phyloP scores from a whole-genome alignment of 345 rosid species.

The Hirschfeldia incana region DNA sequence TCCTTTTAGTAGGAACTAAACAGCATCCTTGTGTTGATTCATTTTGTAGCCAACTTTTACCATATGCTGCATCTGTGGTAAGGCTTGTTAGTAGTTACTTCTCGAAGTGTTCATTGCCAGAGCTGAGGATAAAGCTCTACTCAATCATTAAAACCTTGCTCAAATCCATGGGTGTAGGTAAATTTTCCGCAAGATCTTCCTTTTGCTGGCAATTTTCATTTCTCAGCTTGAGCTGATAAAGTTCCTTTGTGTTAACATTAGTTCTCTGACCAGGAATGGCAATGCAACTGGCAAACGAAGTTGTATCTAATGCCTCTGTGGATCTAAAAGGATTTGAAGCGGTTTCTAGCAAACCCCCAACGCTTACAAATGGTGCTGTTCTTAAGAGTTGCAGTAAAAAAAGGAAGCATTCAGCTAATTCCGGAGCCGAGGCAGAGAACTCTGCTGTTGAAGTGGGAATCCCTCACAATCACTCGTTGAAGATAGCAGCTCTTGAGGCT shows the following conservation, averaged over 20 bases:
- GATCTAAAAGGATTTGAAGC: conserved; percentile 51
- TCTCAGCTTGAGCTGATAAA: conserved; percentile 12
- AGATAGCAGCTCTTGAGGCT: conserved; percentile 79
- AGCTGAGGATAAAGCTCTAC: conserved; percentile 66
- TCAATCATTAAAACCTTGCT: conserved; percentile 57
- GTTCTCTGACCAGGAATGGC: conserved; percentile 62
- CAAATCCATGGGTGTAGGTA: conserved; percentile 82
- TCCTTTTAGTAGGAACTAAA: neutral
- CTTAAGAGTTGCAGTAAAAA: conserved; percentile 50
- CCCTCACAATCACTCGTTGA: conserved; percentile 40
- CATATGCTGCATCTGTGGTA: conserved; percentile 65
- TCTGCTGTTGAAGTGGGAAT: conserved; percentile 45
- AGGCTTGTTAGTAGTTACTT: conserved; percentile 67
- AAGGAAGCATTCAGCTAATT: conserved; percentile 54
- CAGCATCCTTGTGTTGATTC: conserved; percentile 21
- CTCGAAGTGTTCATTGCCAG: conserved; percentile 62
- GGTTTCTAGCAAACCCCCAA: conserved; percentile 36
- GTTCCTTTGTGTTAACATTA: conserved; percentile 11
- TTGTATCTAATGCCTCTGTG: conserved; percentile 50
- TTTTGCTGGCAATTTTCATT: conserved; percentile 51
- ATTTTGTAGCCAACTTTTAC: conserved; percentile 77
- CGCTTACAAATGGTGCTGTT: conserved; percentile 33
- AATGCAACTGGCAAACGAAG: conserved; percentile 63
- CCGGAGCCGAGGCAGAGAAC: conserved; percentile 43
- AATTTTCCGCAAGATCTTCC: no score